Base-by-base conservation (phyloP, 495 filamentous ascomycete genomes). In the Penicillium waksmanii region DNA sequence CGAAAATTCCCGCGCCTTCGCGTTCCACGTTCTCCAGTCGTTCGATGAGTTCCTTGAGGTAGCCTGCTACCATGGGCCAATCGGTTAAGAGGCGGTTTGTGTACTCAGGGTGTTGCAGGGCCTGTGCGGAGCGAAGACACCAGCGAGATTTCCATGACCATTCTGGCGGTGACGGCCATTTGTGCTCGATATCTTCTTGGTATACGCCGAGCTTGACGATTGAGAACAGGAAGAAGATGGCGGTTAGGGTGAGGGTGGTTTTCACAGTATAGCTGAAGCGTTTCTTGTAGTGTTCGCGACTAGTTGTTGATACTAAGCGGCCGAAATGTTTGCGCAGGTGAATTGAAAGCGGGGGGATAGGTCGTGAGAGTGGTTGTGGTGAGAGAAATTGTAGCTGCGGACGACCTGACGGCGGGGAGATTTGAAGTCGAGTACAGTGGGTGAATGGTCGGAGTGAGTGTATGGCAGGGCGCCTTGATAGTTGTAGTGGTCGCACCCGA, bases 381-480 rank as follows among this genome's bases (percentile, higher is more conserved):
- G 83, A 82, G 67, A 92, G 87, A 71, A 92, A 96, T 18, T 90
- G 89, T 25, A 95, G 75, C 67, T 93, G 89, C 27, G 92, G 92
- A n/a, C 92, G 86, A 21, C 77, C 75, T 13, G 71, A 64, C 17
- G 73, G 66, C 11, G 70, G 69, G 21, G 81, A 80, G 60, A 86
- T 61, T 40, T 84, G 71, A n/a, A 80, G 75, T 19, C 77, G 74
- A 21, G 80, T 74, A 36, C 73, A 75, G 13, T 80, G 74, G 7
- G 82, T 82, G 69, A 85, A 84, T 9, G 66, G 72, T 36, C 79
- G 74, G 17, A 61, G 53, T n/a, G 51, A 51, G 52, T 49, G 55
- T 33, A 36, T 25, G 35, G 53, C 50, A 36, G 49, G 48, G 8
- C 19, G 9, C 17, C 42, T 44, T 1, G 50, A 62, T 9, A 57